These are phyloP conservation scores for Exobasidium rhododendri DNA, from an alignment of 1,284 basidiomycete species.

Conservation along the genomic window DNA sequence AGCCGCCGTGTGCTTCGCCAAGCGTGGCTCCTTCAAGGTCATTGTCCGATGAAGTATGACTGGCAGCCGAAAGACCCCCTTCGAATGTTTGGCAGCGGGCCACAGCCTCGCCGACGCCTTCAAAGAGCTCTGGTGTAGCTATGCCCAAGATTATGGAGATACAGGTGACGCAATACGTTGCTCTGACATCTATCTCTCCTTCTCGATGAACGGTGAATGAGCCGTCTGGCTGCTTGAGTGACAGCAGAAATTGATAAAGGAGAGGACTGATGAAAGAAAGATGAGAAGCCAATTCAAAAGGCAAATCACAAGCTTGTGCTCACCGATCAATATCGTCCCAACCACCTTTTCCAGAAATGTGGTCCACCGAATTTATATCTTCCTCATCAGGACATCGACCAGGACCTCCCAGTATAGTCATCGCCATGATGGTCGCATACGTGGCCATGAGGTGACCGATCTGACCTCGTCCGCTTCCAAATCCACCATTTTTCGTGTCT, in stretches of 20 bases:
- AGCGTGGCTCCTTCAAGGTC: slow-evolving; percentile 59
- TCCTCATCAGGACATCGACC: slow-evolving; percentile 56
- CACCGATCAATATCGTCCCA: slow-evolving; percentile 56
- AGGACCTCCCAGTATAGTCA: slow-evolving; percentile 73
- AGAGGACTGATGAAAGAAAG: neutral
- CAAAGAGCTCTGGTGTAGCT: slow-evolving; percentile 79
- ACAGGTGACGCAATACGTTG: slow-evolving; percentile 72
- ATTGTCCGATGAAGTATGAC: slow-evolving; percentile 62
- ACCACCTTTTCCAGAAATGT: slow-evolving; percentile 35
- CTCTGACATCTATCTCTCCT: slow-evolving; percentile 88
- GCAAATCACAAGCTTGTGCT: slow-evolving; percentile 6
- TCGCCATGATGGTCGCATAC: slow-evolving; percentile 78
- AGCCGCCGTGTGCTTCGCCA: slow-evolving; percentile 95
- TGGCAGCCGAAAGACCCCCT: slow-evolving; percentile 85
- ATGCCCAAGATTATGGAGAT: slow-evolving; percentile 73
- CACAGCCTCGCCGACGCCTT: slow-evolving; percentile 36
- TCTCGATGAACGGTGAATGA: slow-evolving; percentile 84
- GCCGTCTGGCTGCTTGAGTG: slow-evolving; percentile 87
- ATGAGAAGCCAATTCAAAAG: neutral
- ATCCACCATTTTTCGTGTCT: slow-evolving; percentile 65
- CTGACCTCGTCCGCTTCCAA: slow-evolving; percentile 86
- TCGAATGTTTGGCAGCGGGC: slow-evolving; percentile 93
- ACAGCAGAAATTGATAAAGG: slow-evolving; percentile 85
- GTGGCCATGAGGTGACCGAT: slow-evolving; percentile 82
- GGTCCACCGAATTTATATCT: slow-evolving; percentile 55